Conservation (phyloP, 192 early-diverging fungal species). For the Coemansia asiatica region DNA sequence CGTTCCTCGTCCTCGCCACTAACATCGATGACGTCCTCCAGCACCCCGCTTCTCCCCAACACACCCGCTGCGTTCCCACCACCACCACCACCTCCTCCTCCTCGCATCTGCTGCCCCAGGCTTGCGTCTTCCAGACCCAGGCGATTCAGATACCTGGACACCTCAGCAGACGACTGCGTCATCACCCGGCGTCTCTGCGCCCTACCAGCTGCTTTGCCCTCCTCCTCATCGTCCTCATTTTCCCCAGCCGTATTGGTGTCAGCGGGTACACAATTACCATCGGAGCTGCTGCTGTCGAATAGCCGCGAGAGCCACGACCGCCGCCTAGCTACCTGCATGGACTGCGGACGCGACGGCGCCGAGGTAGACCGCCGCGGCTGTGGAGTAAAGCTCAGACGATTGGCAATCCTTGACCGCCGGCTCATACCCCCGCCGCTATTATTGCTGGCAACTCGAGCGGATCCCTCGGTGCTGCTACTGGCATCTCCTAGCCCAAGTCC, state of each 20-base stretch:
- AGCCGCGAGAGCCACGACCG: conserved; percentile 40
- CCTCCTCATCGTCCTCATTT: conserved; percentile 6
- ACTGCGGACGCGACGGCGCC: conserved; percentile 46
- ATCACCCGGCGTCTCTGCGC: conserved; percentile 29
- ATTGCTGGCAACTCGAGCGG: conserved; percentile 7
- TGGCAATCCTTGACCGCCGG: not conserved
- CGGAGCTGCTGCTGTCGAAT: conserved; percentile 22
- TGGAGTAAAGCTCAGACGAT: conserved; percentile 27
- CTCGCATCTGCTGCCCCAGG: not conserved
- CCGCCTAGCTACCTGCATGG: conserved; percentile 34
- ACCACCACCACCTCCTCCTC: too few species aligned
- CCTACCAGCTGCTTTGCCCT: not conserved
- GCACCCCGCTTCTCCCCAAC: conserved; percentile 1
- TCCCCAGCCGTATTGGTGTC: not conserved
- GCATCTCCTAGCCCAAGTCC: conserved; percentile 15
- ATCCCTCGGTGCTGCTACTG: not conserved
- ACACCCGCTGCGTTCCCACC: not conserved
- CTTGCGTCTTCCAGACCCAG: conserved; percentile 31
- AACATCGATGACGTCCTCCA: conserved; percentile 42
- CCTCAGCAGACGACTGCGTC: conserved; percentile 43
- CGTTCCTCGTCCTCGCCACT: conserved; percentile 49
- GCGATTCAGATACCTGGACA: conserved; percentile 20
- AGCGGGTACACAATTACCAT: not conserved
- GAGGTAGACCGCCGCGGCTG: conserved; percentile 47
- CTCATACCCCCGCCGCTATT: not conserved